These are phyloP conservation scores for Persicaria tinctoria DNA, from an alignment of 148 eudicot genomes.

Conservation along the genomic window DNA sequence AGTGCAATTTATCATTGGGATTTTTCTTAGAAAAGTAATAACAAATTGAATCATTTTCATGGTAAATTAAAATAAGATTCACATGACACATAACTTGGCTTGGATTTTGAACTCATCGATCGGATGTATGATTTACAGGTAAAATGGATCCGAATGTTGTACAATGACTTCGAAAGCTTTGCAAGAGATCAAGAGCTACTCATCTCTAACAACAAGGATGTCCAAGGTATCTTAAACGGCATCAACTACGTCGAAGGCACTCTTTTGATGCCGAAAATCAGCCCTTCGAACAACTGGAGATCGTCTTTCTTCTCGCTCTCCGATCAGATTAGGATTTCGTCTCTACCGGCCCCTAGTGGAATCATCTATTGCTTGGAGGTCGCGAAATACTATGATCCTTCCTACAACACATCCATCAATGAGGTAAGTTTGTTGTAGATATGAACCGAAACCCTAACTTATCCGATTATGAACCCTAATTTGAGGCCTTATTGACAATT, in stretches of 20 bases:
- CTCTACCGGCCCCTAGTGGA: constrained; percentile 33
- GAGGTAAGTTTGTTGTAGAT: constrained; percentile 20
- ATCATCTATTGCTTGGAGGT: constrained; percentile 69
- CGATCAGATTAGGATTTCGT: constrained; percentile 38
- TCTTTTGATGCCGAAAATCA: constrained; percentile 33
- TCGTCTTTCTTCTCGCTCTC: constrained; percentile 61
- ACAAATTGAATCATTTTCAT: no score
- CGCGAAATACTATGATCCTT: constrained; percentile 55
- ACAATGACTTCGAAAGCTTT: constrained; percentile 51
- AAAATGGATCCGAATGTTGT: constrained; percentile 81
- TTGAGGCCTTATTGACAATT: neutral
- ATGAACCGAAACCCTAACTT: neutral
- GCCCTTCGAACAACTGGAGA: constrained; percentile 74
- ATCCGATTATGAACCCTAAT: no score
- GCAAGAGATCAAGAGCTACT: constrained; percentile 78
- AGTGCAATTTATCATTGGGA: no score
- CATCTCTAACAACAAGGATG: constrained; percentile 37
- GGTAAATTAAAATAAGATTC: no score
- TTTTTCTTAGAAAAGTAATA: no score
- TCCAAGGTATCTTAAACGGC: constrained; percentile 23
- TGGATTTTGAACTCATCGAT: neutral
- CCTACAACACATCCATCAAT: constrained; percentile 20
- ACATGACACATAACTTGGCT: no score
- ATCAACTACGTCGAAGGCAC: constrained; percentile 75
- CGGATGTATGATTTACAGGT: constrained; percentile 37